Base-by-base conservation (phyloP, 192 early-diverging fungal genomes). In the Diversispora eburnea region DNA sequence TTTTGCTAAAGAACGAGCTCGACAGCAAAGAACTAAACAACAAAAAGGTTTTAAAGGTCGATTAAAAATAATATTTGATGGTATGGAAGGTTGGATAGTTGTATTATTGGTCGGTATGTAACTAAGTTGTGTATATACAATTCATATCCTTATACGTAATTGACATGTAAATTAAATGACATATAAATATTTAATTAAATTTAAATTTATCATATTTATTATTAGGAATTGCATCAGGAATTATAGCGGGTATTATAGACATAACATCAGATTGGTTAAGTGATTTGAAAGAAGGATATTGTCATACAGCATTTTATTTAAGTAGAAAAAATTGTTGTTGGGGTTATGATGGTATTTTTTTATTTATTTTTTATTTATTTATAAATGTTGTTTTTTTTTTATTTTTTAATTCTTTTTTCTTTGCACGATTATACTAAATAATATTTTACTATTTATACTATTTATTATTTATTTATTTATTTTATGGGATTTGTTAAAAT, bases 51-150 rank as follows among this genome's bases (percentile, higher is more conserved):
- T 84, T 12, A 75, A 80, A 42, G 91, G 90, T 33, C 81, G 85
- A 80, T 80, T 89, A 59, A 83, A 77, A 19, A 80, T 88, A 62
- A 75, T 88, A 47, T 90, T 80, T 76, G 91, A 96, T 63, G 91
- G 91, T 39, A 86, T 88, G 33, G 91, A 96, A 79, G 90, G 90
- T 48, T 98, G 95, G 95, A 79, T 95, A 41, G 83, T 98, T 8
- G 89, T 95, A 4, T 80, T 88, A 20, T 77, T 90, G 4, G 88
- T 94, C 22, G 91, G 91, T 72, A 76, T 60, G 55, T 80, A 17
- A 25, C 25, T 33, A 10, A 33, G 20, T 25, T 25, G 25, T 25
- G 25, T 19, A 9, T 25, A 5, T 9, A 22, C 25, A 33, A 59
- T 12, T 33, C 3, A 12, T 33, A 33, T 33, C 25, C 25, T 13